A percentile compares a stretch with the other conserved stretches of the same genome.
These are phyloP conservation scores for Lasiodiplodia hormozganensis DNA, from an alignment of 2,329 filamentous ascomycete genomes.

Conservation along the genomic window DNA sequence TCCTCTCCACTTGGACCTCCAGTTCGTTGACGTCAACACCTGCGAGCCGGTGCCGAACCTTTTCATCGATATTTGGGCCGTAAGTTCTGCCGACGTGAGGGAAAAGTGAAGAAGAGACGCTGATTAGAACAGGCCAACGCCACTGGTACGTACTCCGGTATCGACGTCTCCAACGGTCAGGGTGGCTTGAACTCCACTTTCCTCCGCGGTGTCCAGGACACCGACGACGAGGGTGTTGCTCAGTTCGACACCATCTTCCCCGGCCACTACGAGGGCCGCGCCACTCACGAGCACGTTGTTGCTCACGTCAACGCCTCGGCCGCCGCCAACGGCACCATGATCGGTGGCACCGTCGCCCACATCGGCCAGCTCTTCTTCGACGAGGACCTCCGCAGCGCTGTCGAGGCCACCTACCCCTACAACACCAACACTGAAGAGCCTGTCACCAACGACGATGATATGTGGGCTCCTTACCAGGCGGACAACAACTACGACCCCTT, in stretches of 20 bases:
- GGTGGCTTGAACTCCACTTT: slow-evolving; percentile 50
- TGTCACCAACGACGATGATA: slow-evolving; percentile 54
- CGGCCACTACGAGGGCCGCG: slow-evolving; percentile 43
- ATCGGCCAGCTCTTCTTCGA: slow-evolving; percentile 72
- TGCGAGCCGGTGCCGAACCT: slow-evolving; percentile 59
- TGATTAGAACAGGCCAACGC: slow-evolving; percentile 42
- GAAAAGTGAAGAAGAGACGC: not conserved
- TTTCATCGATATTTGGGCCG: slow-evolving; percentile 60
- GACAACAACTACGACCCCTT: slow-evolving; percentile 55
- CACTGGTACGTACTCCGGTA: slow-evolving; percentile 53
- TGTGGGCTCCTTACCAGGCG: slow-evolving; percentile 39
- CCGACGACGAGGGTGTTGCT: slow-evolving; percentile 57
- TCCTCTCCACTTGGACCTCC: slow-evolving; percentile 58
- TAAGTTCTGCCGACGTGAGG: not conserved
- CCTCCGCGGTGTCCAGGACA: slow-evolving; percentile 57
- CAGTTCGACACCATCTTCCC: slow-evolving; percentile 58
- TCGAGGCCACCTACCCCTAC: slow-evolving; percentile 57
- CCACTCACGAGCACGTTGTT: slow-evolving; percentile 48
- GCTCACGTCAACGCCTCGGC: slow-evolving; percentile 49
- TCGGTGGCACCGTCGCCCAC: slow-evolving; percentile 59
- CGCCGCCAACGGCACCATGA: slow-evolving; percentile 59
- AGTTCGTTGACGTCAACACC: slow-evolving; percentile 62
- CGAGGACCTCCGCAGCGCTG: slow-evolving; percentile 60
- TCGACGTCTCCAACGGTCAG: slow-evolving; percentile 49
- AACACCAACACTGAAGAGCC: slow-evolving; percentile 51